Evolutionary conservation across 1,284 basidiomycete species (phyloP), one percentile per base, ranked within the genome.

Genomic region (Boletus holoroseus): DNA sequence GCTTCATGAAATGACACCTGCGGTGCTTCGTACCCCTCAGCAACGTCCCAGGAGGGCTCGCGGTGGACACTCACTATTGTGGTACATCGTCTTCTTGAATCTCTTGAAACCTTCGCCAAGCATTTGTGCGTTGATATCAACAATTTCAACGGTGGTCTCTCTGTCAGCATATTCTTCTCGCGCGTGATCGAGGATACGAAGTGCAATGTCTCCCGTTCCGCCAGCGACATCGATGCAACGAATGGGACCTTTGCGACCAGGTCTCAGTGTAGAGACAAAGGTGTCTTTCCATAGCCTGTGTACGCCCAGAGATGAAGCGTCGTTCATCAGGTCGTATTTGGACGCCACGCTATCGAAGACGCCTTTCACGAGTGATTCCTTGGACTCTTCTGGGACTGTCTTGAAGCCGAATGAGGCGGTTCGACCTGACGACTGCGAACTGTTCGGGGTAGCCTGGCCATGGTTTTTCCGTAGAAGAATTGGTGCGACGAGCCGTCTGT

Each of bases 261-360:
- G 95, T 59, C 87, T 81, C 54, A 99, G 74, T 4, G 77, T 74
- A 7, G 83, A 78, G 36, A 99, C 88, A 68, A 92, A 94, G 38
- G 85, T 80, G 70, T 98, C 94, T 73, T 99, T 99, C 96, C 96
- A 99, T 26, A 99, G 73, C 40, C 96, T 81, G 68, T 99, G 96
- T 24, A 99, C 88, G 30, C 96, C 96, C 53, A 98, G 73, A 5
- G 95, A 99, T 75, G 95, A 92, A 24, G 94, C 92, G 67, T 99
- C 96, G 76, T 99, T 99, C 94, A 99, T 97, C 37, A 98, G 70
- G 71, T 99, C 95, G 71, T 99, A 99, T 48, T 84, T 91, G 36
- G 91, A 90, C 37, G 96, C 94, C 49, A 99, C 95, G 5, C 91
- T 95, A 61, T 91, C 88, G 73, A 99, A 99, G 49, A 99, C 94